Evolutionary conservation across 768 basidiomycete genomes (phyloP), one percentile per base, ranked within the genome.

Genomic region (Crepidotus variabilis): DNA sequence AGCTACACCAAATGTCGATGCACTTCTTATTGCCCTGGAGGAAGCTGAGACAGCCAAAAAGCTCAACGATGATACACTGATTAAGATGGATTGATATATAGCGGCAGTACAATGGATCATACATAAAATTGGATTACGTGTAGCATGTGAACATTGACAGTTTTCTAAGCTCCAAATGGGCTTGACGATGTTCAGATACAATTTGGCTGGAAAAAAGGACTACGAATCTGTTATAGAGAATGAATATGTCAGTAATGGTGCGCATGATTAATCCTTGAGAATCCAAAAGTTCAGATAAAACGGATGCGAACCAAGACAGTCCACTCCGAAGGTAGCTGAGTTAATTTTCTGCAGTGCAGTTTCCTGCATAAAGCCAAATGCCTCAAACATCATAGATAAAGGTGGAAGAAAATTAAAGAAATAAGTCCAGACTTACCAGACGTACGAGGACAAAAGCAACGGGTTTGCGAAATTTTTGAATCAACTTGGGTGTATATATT

Each of bases 331-430:
- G 89, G 89, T 90, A 90, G 88, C 88, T 90, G 89, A 91, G 89
- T 82, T 88, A 78, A 69, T 63, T 84, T 86, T 91, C 88, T 88
- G 85, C 89, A 90, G 71, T 76, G 86, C 85, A 82, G 82, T 72
- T 65, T 70, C 81, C 76, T 75, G 83, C 87, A 62, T 90, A 89
- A 90, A 90, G 88, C 88, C 88, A 90, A 90, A 90, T 90, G 88
- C 88, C 88, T 90, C 88, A 89, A 88, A 85, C 88, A 90, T 90
- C 88, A 86, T 83, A 62, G 48, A 53, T 32, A 48, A 22, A 47
- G 43, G 28, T 33, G 50, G 55, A 59, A 23, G 32, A 61, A 57
- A 24, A 50, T 48, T 54, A 58, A 58, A 60, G 57, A 39, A 53
- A 28, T 13, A 32, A 49, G 54, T 33, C 39, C 57, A 57, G 57